Base-by-base conservation (phyloP, 805 yeast species). In the Candida pini region DNA sequence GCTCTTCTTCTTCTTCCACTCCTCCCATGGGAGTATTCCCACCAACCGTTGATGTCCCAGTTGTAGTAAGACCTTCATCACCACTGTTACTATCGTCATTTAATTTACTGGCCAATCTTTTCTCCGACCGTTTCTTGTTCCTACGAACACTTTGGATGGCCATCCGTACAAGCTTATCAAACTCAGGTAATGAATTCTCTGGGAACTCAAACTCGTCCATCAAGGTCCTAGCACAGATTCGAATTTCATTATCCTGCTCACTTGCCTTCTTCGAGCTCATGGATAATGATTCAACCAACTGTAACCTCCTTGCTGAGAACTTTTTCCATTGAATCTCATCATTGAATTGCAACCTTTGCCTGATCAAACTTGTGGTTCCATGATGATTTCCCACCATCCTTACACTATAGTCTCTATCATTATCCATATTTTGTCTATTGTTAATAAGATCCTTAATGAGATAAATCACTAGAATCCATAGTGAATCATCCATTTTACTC, bases 131-230 rank as follows among this genome's bases (percentile, higher is more conserved):
- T 52, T 81, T 85, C 40, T 95, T 69, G 56, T 90, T 90, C 45
- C 98, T 67, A 42, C 97, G 66, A 2, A 85, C 97, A 33, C 94
- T 81, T 59, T 90, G 98, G 18, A 90, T 81, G 1, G 96, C 97
- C 8, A 96, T 94, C 24, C 95, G 67, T 0, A 92, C 97, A 23
- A 90, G 68, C 55, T 81, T 84, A 57, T 88, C 95, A 54, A 90
- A 90, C 45, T 92, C 97, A 1, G 66, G 58, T 18, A 77, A 61
- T 10, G 76, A 68, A 5, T 68, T 70, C 2, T 59, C 60, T 2
- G 81, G 73, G 54, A 78, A 89, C 5, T 77, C 75, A 49, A 86
- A 92, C 60, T 92, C 98, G 2, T 69, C 64, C 49, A 95, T 66
- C 30, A 90, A 64, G 3, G 81, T 70, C 31, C 74, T 73, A 0